Percentiles rank a stretch among this genome's conserved stretches.
These are phyloP conservation scores for Orbilia brochopaga DNA, from an alignment of 2,329 filamentous ascomycete species.

Conservation along the genomic window DNA sequence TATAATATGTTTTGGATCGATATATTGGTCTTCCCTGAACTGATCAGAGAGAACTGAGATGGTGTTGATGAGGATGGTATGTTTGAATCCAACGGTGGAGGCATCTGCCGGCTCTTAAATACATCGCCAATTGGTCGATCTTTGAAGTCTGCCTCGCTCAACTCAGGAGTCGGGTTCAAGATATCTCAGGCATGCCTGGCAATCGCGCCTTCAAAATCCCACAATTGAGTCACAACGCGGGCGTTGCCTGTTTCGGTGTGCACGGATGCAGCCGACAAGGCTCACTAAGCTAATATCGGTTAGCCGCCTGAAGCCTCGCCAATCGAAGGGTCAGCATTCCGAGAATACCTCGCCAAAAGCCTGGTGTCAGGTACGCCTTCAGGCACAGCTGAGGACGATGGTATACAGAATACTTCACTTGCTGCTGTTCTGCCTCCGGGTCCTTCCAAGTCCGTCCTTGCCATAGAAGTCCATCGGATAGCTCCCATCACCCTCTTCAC, in stretches of 20 bases:
- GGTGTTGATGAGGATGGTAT: no score
- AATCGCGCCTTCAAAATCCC: neutral
- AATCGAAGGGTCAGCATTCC: no score
- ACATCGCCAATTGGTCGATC: neutral
- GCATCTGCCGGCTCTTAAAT: no score
- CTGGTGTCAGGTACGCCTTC: neutral
- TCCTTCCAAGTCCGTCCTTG: constrained; percentile 85
- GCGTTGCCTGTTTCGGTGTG: neutral
- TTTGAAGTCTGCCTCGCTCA: neutral
- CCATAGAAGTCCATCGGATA: constrained; percentile 99
- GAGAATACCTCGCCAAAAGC: neutral
- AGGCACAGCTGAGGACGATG: neutral
- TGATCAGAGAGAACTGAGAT: no score
- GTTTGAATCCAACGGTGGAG: no score
- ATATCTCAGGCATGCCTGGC: constrained; percentile 4
- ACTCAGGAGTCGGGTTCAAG: constrained; percentile 2
- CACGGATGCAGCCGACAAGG: neutral
- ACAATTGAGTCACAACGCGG: constrained; percentile 2
- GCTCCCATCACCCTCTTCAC: constrained; percentile 67
- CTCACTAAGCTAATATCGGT: neutral
- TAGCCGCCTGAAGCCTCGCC: neutral
- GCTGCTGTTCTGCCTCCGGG: constrained; percentile 60
- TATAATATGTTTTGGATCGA: neutral
- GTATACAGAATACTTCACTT: neutral
- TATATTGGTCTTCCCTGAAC: no score